Conservation (phyloP, 495 filamentous ascomycete genomes). For the Hypoxylon fragiforme region DNA sequence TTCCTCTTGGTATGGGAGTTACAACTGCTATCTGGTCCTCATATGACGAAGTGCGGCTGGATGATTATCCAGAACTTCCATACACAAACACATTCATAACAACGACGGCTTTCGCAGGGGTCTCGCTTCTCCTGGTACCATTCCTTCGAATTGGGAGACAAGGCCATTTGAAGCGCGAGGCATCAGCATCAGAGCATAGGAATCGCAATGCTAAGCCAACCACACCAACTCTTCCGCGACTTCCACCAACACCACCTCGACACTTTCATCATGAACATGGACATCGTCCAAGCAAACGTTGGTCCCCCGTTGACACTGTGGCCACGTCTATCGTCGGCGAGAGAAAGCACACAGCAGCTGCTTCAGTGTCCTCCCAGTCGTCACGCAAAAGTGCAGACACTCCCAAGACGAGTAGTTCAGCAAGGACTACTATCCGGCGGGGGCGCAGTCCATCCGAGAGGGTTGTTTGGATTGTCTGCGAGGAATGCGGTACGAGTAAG, state of each 20-base stretch:
- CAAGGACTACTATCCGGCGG: conserved; percentile 30
- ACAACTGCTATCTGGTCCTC: conserved; percentile 42
- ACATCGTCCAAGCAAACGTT: conserved; percentile 36
- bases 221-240: background rate
- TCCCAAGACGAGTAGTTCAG: conserved; percentile 21
- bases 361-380: conserved; percentile 35
- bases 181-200: background rate
- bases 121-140: conserved; percentile 37
- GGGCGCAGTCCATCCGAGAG: conserved; percentile 34
- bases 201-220: background rate
- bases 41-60: conserved; percentile 21
- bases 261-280: conserved; percentile 8
- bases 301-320: conserved; percentile 36
- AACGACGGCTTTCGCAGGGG: conserved; percentile 34
- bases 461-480: conserved; percentile 39
- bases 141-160: conserved; percentile 42
- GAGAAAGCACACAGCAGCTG: conserved; percentile 27
- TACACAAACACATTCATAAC: conserved; percentile 44
- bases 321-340: conserved; percentile 23
- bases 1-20: conserved; percentile 42
- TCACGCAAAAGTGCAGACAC: conserved; percentile 32
- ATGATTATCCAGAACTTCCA: conserved; percentile 27
- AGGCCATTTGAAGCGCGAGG: conserved; percentile 11
- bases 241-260: conserved; percentile 13
- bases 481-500: conserved; percentile 39